Percentiles rank a stretch among this genome's conserved stretches.
phyloP scores from a whole-genome alignment of 2,329 filamentous ascomycete species.

The Fusarium austroafricanum region DNA sequence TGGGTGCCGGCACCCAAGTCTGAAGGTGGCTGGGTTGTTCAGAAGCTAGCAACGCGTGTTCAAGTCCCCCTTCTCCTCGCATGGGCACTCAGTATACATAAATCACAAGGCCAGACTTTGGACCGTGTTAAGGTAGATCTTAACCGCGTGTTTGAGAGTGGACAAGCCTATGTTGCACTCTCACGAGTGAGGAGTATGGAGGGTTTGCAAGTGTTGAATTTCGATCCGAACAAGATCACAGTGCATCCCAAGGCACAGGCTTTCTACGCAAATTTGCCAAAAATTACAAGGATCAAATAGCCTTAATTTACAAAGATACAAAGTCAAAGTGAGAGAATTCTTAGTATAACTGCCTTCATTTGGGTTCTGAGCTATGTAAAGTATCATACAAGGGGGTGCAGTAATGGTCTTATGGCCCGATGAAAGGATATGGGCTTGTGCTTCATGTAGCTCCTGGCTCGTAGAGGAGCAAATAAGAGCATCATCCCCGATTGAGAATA shows the following conservation, averaged over 20 bases:
- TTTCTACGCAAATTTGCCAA: neutral
- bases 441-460: no score
- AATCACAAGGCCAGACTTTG: constrained; percentile 71
- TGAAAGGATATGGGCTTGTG: no score
- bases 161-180: neutral
- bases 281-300: neutral
- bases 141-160: neutral
- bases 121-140: constrained; percentile 51
- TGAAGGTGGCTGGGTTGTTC: neutral
- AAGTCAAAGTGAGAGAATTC: no score
- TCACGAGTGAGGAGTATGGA: neutral
- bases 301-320: no score
- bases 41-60: neutral
- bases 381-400: no score
- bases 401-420: no score
- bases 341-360: no score
- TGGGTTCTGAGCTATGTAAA: no score
- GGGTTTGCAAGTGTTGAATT: neutral
- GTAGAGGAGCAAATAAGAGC: no score
- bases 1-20: neutral
- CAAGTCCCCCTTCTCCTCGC: constrained; percentile 65
- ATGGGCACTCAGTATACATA: constrained; percentile 74
- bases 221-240: neutral
- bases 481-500: no score
- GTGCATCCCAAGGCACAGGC: neutral